Base-by-base conservation (phyloP, 371 early-diverging fungal species). In the Catenaria anguillulae region DNA sequence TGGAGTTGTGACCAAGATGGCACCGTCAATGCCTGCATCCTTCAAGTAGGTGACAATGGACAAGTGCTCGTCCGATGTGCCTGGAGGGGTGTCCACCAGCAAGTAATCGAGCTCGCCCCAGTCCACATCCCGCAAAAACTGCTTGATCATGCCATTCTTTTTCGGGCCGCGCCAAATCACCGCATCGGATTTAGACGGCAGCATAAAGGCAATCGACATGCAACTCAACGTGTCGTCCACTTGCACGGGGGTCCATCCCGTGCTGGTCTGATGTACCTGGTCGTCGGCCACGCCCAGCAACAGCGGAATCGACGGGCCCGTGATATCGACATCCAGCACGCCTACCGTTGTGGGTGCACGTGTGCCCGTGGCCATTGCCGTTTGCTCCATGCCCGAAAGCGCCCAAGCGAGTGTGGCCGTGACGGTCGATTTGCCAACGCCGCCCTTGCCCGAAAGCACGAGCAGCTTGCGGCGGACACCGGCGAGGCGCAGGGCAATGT, bases 111-210 rank as follows among this genome's bases (percentile, higher is more conserved):
- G 74, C 0, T 77, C 76, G 33, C 87, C 87, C 93, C 94, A 93
- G 67, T 92, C 91, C 4, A 94, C 96, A 69, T 99, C 97, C 62
- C 86, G 84, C 43, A 97, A 76, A 66, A 99, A 97, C 77, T 97
- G 93, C 65, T 96, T 93, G 67, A 99, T 92, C 67, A 33, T 82
- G 1, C 90, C 90, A 65, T 84, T 87, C 77, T 97, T 97, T 67
- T 94, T 96, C 19, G 95, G 94, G 0, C 98, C 99, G 62, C 99
- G 77, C 99, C 99, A 99, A 63, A 98, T 93, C 2, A 99, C 92
- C 3, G 99, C 90, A 69, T 93, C 89, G 58, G 90, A 91, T 36
- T 83, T 77, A 52, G 84, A 78, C 17, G 87, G 85, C 46, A 99
- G 75, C 84, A 99, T 83, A 63, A 95, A 95, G 26, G 91, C 97